Percentiles rank a stretch among this genome's conserved stretches.
These are phyloP conservation scores for Barnettozyma sucrosica DNA, from an alignment of 805 yeast genomes.

Conservation along the genomic window DNA sequence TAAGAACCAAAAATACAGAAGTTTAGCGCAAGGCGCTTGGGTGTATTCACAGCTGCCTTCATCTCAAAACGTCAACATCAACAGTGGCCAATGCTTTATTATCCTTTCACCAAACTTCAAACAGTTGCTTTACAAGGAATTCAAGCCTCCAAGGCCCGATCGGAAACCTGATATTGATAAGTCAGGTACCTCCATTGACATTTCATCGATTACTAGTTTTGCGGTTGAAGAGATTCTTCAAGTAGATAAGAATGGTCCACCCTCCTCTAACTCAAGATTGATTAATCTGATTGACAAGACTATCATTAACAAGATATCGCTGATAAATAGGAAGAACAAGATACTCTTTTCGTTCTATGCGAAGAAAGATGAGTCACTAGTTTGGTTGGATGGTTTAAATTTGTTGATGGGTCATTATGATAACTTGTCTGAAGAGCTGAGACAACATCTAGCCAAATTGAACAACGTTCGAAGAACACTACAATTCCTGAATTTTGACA, in stretches of 20 bases:
- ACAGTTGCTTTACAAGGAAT: conserved; percentile 56
- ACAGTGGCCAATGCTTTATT: conserved; percentile 38
- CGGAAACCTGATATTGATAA: conserved; percentile 54
- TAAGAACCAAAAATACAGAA: conserved; percentile 66
- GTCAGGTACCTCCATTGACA: conserved; percentile 46
- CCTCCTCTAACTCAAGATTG: conserved; percentile 33
- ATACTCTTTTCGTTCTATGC: conserved; percentile 57
- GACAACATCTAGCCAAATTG: conserved; percentile 38
- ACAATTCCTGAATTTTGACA: conserved; percentile 37
- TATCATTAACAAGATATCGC: conserved; percentile 49
- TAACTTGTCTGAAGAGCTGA: conserved; percentile 38
- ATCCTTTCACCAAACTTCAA: conserved; percentile 63
- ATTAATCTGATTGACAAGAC: conserved; percentile 54
- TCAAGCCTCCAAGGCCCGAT: conserved; percentile 36
- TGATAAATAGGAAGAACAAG: conserved; percentile 38
- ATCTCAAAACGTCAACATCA: conserved; percentile 24
- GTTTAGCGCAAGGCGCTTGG: conserved; percentile 76
- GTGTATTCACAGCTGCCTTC: conserved; percentile 58
- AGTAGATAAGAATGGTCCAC: conserved; percentile 38
- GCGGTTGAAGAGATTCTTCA: conserved; percentile 43
- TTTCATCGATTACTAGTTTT: conserved; percentile 46
- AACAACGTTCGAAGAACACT: conserved; percentile 41
- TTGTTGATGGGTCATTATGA: conserved; percentile 36
- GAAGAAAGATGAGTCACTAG: conserved; percentile 57
- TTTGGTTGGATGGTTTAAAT: conserved; percentile 77